Evolutionary conservation across 768 basidiomycete species (phyloP).

Genomic region (Suillus variegatus): DNA sequence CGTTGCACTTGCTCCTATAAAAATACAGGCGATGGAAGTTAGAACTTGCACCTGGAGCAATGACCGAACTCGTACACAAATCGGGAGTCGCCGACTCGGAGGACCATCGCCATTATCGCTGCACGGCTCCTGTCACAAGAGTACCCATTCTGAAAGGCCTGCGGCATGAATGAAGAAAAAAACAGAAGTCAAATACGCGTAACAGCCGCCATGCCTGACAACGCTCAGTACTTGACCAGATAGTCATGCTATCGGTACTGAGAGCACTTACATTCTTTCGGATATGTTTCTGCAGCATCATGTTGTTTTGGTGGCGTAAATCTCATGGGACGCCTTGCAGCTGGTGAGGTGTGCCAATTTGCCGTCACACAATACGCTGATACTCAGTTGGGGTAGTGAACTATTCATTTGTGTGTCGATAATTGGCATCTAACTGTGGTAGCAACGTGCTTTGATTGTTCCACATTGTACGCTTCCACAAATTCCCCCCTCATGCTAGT

Average conservation of each 20-base stretch:
- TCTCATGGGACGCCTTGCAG: neutral
- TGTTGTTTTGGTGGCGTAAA: neutral
- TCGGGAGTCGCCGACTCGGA: conserved; percentile 43
- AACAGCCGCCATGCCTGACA: neutral
- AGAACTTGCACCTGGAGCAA: conserved; percentile 61
- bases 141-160: neutral
- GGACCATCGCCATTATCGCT: neutral
- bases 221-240: neutral
- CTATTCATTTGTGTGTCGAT: neutral
- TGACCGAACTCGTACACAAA: conserved; percentile 74
- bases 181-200: neutral
- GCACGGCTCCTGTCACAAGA: neutral
- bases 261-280: neutral
- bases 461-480: neutral
- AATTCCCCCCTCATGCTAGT: too few relatives aligned
- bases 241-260: neutral
- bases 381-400: neutral
- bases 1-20: conserved; percentile 37
- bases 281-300: neutral
- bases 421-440: neutral
- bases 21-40: conserved; percentile 55
- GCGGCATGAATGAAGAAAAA: conserved; percentile 19
- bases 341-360: neutral
- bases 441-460: neutral
- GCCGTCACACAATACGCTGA: neutral